Evolutionary conservation across 768 basidiomycete species (phyloP).

Genomic region (Rhodosporidiobolus sp.): DNA sequence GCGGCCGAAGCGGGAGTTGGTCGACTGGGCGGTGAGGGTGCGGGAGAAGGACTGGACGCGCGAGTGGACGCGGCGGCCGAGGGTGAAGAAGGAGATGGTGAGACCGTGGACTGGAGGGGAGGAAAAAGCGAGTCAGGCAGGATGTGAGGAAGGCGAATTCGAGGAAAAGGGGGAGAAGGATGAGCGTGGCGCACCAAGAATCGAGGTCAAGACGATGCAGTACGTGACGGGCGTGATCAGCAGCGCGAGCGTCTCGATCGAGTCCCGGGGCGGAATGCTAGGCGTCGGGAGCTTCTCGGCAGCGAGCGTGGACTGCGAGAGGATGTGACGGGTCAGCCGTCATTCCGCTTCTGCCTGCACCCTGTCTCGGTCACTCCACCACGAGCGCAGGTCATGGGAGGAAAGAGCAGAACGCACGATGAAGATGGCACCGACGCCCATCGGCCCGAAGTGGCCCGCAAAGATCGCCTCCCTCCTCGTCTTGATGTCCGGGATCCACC

Average conservation of each 20-base stretch:
- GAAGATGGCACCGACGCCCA: constrained; percentile 96
- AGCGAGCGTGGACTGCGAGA: constrained; percentile 63
- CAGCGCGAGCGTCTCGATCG: constrained; percentile 64
- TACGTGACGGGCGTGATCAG: constrained; percentile 88
- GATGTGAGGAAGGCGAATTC: not conserved
- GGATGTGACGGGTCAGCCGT: not conserved
- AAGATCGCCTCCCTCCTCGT: constrained; percentile 90
- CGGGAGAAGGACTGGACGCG: constrained; percentile 71
- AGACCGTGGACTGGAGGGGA: constrained; percentile 55
- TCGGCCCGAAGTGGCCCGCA: constrained; percentile 76
- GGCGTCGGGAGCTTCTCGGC: constrained; percentile 58
- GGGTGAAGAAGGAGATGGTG: constrained; percentile 90
- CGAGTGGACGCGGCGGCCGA: constrained; percentile 84
- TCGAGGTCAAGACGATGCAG: constrained; percentile 90
- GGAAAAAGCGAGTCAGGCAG: not conserved
- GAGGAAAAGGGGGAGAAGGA: too few species aligned
- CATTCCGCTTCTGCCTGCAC: too few species aligned
- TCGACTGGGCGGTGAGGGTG: constrained; percentile 47
- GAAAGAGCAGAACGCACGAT: constrained; percentile 56
- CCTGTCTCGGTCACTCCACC: too few species aligned
- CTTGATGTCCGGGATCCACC: constrained; percentile 93
- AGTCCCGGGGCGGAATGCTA: constrained; percentile 55
- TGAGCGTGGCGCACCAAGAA: constrained; percentile 55
- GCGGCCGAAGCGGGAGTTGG: constrained; percentile 23
- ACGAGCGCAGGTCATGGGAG: too few species aligned